A percentile compares a stretch with the other conserved stretches of the same genome.
These are phyloP conservation scores for Secale cereale DNA, from an alignment of 176 grass and related monocot species.

Conservation along the genomic window DNA sequence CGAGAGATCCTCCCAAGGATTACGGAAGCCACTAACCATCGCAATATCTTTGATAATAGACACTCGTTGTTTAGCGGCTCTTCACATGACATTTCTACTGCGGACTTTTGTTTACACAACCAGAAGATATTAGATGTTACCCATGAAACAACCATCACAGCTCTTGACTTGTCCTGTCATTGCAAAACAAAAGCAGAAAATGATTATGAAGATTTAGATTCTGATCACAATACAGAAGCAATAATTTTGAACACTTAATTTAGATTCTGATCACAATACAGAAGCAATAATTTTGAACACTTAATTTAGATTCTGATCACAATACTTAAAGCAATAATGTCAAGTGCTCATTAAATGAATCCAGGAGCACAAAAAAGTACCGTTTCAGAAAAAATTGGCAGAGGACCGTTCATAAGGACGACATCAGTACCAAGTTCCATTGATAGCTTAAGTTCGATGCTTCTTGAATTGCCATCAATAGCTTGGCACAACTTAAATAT, in stretches of 20 bases:
- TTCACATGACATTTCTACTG: constrained; percentile 25
- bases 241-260: constrained; percentile 3
- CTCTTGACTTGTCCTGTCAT: constrained; percentile 79
- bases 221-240: neutral
- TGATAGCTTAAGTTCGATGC: constrained; percentile 37
- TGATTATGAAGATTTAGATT: neutral
- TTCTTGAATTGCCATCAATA: constrained; percentile 55
- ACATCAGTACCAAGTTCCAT: constrained; percentile 56
- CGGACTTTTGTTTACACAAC: constrained; percentile 25
- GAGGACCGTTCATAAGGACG: constrained; percentile 75
- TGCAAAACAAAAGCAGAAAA: constrained; percentile 13
- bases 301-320: constrained; percentile 1
- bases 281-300: neutral
- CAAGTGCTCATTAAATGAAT: constrained; percentile 24
- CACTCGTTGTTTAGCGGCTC: constrained; percentile 43
- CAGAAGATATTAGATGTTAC: constrained; percentile 49
- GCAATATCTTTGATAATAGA: constrained; percentile 62
- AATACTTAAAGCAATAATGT: constrained; percentile 6
- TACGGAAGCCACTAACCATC: constrained; percentile 74
- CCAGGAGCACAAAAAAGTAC: constrained; percentile 37
- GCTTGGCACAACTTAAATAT: constrained; percentile 60
- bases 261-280: neutral
- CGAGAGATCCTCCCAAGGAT: constrained; percentile 75
- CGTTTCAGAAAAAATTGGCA: constrained; percentile 55
- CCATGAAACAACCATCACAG: constrained; percentile 46